phyloP scores from a whole-genome alignment of 306 rosid genomes.

The Pueraria montana region DNA sequence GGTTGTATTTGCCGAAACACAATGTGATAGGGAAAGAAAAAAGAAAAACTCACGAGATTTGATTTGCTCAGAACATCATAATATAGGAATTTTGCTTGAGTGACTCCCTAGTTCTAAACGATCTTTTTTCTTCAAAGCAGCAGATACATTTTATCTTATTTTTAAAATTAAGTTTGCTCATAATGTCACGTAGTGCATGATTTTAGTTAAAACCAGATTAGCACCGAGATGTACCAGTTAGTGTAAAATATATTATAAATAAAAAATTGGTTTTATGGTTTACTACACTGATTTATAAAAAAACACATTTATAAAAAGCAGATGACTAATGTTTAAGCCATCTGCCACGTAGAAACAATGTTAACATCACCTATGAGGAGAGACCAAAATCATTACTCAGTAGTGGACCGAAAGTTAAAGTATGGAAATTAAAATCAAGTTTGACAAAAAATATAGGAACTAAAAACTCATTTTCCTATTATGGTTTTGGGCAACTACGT shows the following conservation, averaged over 20 bases:
- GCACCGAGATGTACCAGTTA: not conserved
- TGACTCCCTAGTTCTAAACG: not conserved
- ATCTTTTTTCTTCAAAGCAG: not conserved
- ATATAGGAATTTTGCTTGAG: constrained; percentile 38
- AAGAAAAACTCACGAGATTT: not conserved
- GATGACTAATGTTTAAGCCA: too few relatives aligned
- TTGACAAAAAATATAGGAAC: too few relatives aligned
- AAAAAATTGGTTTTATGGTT: not conserved
- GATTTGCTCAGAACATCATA: constrained; percentile 7
- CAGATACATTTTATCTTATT: not conserved
- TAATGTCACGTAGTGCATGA: not conserved
- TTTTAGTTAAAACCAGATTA: not conserved
- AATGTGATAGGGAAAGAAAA: constrained; percentile 10
- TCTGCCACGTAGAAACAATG: too few relatives aligned
- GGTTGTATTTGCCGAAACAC: constrained; percentile 27
- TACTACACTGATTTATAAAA: not conserved
- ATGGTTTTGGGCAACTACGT: too few relatives aligned
- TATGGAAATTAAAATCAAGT: too few relatives aligned
- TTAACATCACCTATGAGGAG: too few relatives aligned
- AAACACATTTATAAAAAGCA: too few relatives aligned
- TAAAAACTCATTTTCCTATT: too few relatives aligned
- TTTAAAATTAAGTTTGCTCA: not conserved
- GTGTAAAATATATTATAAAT: not conserved
- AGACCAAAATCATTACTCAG: too few relatives aligned
- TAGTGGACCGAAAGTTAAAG: too few relatives aligned